A percentile compares a stretch with the other conserved stretches of the same genome.
phyloP scores from a whole-genome alignment of 805 yeast species.

The Yamadazyma takamatsuzukensis region DNA sequence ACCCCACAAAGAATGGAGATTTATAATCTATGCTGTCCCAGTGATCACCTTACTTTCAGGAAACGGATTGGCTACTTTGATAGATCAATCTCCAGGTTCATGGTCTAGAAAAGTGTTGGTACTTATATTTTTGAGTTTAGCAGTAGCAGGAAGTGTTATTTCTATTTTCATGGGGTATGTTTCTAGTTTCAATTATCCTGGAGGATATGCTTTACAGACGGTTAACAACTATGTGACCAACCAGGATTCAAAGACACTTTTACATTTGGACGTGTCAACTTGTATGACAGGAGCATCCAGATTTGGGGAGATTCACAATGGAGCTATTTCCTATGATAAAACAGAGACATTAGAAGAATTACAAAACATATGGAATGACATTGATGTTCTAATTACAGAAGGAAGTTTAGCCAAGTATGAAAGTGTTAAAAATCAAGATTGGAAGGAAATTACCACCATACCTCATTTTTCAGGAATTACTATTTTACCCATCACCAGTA shows the following conservation, averaged over 20 bases:
- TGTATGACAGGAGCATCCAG: constrained; percentile 86
- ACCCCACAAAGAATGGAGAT: constrained; percentile 95
- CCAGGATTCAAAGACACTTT: constrained; percentile 19
- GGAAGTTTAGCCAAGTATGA: constrained; percentile 1
- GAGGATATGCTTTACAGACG: constrained; percentile 65
- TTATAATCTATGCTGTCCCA: constrained; percentile 74
- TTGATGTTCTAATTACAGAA: constrained; percentile 26
- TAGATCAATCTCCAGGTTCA: constrained; percentile 5
- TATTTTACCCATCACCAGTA: constrained; percentile 13
- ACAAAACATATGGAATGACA: constrained; percentile 18
- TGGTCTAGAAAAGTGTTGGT: constrained; percentile 8
- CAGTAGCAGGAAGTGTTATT: constrained; percentile 26
- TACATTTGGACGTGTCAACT: constrained; percentile 76
- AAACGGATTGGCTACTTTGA: constrained; percentile 44
- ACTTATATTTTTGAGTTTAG: constrained; percentile 18
- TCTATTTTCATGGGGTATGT: constrained; percentile 54
- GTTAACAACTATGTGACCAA: constrained; percentile 41
- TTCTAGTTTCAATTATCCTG: constrained; percentile 82
- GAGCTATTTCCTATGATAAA: constrained; percentile 58
- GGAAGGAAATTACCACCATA: constrained; percentile 21
- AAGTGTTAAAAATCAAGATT: constrained; percentile 13
- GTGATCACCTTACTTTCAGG: constrained; percentile 63
- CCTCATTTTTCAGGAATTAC: constrained; percentile 18
- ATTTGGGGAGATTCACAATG: constrained; percentile 59
- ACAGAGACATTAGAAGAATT: constrained; percentile 53